Conservation (phyloP, 2,329 filamentous ascomycete genomes). For the Talaromyces sp. region DNA sequence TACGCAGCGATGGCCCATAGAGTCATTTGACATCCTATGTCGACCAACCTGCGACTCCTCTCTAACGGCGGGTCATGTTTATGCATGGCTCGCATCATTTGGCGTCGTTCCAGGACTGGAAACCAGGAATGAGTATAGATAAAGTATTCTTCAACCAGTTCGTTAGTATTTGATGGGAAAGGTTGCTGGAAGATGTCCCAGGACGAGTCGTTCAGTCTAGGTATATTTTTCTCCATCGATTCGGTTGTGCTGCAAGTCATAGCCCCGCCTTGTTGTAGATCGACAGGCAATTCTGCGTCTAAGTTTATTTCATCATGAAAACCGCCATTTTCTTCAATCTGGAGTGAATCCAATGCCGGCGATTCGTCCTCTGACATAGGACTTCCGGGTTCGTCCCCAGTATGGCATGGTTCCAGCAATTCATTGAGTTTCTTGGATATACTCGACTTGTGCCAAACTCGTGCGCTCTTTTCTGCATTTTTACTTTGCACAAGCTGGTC, state of each 20-base stretch:
- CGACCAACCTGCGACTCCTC: not conserved
- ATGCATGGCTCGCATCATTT: conserved; percentile 48
- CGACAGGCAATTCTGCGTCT: no score
- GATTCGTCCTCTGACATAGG: no score
- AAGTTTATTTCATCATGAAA: no score
- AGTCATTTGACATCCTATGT: not conserved
- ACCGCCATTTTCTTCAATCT: no score
- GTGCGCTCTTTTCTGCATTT: not conserved
- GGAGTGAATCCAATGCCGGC: no score
- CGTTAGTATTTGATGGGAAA: conserved; percentile 16
- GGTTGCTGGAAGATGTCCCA: conserved; percentile 1
- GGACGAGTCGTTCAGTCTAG: no score
- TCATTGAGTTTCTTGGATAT: not conserved
- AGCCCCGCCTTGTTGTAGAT: no score
- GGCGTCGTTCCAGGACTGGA: conserved; percentile 62
- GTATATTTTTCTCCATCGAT: no score
- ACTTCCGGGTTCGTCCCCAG: no score
- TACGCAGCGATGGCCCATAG: conserved; percentile 3
- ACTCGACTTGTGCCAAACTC: not conserved
- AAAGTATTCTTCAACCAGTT: conserved; percentile 63
- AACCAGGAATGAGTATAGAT: conserved; percentile 69
- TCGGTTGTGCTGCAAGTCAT: no score
- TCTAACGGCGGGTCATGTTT: conserved; percentile 23
- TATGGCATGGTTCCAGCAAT: not conserved
- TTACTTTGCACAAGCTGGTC: not conserved